Evolutionary conservation across 1,284 basidiomycete genomes (phyloP).

Genomic region (Anthracocystis setariae): DNA sequence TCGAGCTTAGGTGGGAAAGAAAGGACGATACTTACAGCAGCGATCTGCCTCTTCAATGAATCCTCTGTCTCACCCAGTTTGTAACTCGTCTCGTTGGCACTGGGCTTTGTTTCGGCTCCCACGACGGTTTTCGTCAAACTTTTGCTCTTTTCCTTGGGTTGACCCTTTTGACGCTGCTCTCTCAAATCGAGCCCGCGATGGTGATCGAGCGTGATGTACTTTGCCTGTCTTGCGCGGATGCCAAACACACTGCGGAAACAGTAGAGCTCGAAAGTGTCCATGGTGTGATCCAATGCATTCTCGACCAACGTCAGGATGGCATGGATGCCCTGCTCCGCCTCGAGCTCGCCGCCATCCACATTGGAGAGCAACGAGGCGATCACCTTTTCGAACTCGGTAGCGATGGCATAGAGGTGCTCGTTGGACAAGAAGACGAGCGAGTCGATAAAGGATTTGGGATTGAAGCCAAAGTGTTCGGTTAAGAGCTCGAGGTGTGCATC

Average conservation of each 20-base stretch:
- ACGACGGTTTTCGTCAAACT: constrained; percentile 20
- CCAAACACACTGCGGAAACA: constrained; percentile 63
- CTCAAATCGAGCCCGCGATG: constrained; percentile 65
- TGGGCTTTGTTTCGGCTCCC: constrained; percentile 10
- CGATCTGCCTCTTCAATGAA: constrained; percentile 46
- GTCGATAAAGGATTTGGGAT: constrained; percentile 63
- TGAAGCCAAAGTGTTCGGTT: constrained; percentile 67
- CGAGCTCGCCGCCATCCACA: constrained; percentile 45
- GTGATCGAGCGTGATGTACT: constrained; percentile 61
- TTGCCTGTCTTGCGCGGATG: constrained; percentile 57
- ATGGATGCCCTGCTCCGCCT: constrained; percentile 62
- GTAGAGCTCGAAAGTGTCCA: constrained; percentile 66
- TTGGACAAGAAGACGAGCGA: constrained; percentile 62
- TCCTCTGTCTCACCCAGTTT: constrained; percentile 48
- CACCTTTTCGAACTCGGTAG: constrained; percentile 53
- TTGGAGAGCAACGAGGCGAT: constrained; percentile 39
- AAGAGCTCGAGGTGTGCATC: constrained; percentile 56
- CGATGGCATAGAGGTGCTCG: constrained; percentile 62
- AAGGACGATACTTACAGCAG: constrained; percentile 25
- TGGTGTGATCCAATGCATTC: constrained; percentile 63
- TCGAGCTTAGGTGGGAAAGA: too few species aligned
- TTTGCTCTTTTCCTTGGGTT: constrained; percentile 4
- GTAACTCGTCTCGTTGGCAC: constrained; percentile 45
- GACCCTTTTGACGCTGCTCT: constrained; percentile 2
- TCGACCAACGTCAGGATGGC: constrained; percentile 62